Evolutionary conservation across 179 eudicot genomes (phyloP), one percentile per base, ranked within the genome.

Genomic region (Patellifolia procumbens): DNA sequence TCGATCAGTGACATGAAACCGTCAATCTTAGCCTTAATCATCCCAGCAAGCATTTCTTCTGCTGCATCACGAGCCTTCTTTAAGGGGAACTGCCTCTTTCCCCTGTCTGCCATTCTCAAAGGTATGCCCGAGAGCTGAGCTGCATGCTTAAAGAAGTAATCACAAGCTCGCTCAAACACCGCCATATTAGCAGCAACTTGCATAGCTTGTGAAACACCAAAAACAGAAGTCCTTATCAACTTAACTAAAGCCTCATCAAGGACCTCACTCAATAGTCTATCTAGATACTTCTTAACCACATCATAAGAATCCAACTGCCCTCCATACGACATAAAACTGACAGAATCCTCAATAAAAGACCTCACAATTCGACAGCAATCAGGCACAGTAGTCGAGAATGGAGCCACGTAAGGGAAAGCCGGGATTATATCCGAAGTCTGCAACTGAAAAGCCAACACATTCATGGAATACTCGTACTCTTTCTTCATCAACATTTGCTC

Each of bases 401-500:
- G 97, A 17, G 99, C 99, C 70, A 95, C 80, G 74, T 78, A 95
- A 58, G 99, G 99, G 64, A 95, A 93, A 12, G 97, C 99, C 3
- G 99, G 99, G 58, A 75, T 71, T 16, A 90, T 91, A 82, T 95
- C 97, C 6, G 97, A 93, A 2, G 91, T 95, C 76, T 95, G 99
- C 81, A 95, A 76, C 49, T 93, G 97, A 72, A 92, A 95, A 0
- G 99, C 92, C 55, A 93, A 79, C 78, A 95, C 97, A 79, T 95
- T 90, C 99, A 92, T 95, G 0, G 95, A 88, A 56, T 95, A 95
- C 86, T 93, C 99, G 16, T 95, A 95, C 79, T 95, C 99, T 65
- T 95, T 95, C 88, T 81, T 95, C 97, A 95, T 95, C 85, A 90
- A 84, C 97, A 93, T 90, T 81, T 95, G 97, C 83, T 93, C 98